Evolutionary conservation across 1,284 basidiomycete genomes (phyloP), one percentile per base, ranked within the genome.

Genomic region (Lentinula novae-zelandiae): DNA sequence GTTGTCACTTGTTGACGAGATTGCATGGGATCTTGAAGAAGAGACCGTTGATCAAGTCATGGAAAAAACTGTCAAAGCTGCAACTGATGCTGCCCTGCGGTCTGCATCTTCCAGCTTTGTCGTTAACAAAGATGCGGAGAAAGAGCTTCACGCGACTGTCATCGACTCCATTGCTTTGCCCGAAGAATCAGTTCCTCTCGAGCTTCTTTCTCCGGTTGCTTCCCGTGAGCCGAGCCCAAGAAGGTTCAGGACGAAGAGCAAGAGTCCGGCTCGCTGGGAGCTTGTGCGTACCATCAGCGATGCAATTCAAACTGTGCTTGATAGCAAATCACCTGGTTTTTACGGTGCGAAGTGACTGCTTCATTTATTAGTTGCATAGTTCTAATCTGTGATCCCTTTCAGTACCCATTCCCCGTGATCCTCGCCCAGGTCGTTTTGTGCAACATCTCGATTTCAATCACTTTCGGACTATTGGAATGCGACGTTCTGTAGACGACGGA

Each of bases 401-500:
- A 93, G 90, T 93, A 44, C 89, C 89, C 49, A 79, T 80, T 0
- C 80, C 87, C n/a, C 76, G 83, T 62, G 89, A 92, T 69, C 82
- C 87, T 22, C 82, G 86, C 50, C 90, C 90, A 1, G 91, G 92
- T 46, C 84, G 88, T 20, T 86, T 87, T 69, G 84, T 93, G 36
- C 85, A 82, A 42, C 89, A 92, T 69, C 77, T 95, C 15, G 54
- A 93, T 69, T 98, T 98, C 70, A 95, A 93, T 68, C 91, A 95
- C 70, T 98, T 96, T 76, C 86, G 94, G 38, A 96, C 95, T 20
- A 95, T 96, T 63, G 96, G 96, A 0, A 93, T 97, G 86, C 84
- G 94, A 56, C 87, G 96, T 20, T 94, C 92, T 0, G 86, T 97
- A 17, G 93, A 93, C 39, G 93, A 98, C 73, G 92, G 94, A 57